Base-by-base conservation (phyloP, 345 rosid genomes). In the Bruguiera sexangula region DNA sequence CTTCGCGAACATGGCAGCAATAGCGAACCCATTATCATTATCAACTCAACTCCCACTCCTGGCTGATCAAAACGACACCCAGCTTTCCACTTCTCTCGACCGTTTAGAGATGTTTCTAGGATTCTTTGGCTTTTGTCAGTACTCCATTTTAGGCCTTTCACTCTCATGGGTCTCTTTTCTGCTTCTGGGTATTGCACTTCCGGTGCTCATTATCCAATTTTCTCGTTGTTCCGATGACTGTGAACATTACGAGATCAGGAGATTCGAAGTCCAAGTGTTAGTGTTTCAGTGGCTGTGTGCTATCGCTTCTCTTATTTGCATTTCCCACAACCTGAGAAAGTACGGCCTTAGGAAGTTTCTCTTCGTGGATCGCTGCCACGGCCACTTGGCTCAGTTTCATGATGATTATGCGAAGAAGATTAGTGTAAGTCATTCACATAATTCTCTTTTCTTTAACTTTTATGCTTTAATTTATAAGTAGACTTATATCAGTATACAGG, bases 311-410 rank as follows among this genome's bases (percentile, higher is more conserved):
- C 78, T 82, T 16, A 8, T 65, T 51, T 76, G 82, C 66, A 63
- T 82, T 5, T 78, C 82, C 26, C 73, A 67, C 63, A 73, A 73
- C 43, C 69, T 82, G 63, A 66, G 85, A 51, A 79, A 82, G 69
- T 76, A 82, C 50, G 82, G 82, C 1, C n/a, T 73, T 20, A 66
- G 76, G 53, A 76, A 73, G 66, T 82, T 82, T 59, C 80, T 82
- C 10, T 82, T 82, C 60, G 82, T 76, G 56, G 85, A 82, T 65
- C 63, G 76, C 4, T 71, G 5, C 1, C 80, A 76, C 36, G 82
- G 78, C 39, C 78, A 73, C 61, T 8, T 32, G 48, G 7, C 67
- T 0, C 74, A 55, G 71, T 76, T 67, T 70, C 74, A 21, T 43
- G 60, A 68, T 31, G 76, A 78, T 36, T 82, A 78, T 37, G 60